Conservation (phyloP, 2,329 filamentous ascomycete genomes). For the Colletotrichum brevisporum region DNA sequence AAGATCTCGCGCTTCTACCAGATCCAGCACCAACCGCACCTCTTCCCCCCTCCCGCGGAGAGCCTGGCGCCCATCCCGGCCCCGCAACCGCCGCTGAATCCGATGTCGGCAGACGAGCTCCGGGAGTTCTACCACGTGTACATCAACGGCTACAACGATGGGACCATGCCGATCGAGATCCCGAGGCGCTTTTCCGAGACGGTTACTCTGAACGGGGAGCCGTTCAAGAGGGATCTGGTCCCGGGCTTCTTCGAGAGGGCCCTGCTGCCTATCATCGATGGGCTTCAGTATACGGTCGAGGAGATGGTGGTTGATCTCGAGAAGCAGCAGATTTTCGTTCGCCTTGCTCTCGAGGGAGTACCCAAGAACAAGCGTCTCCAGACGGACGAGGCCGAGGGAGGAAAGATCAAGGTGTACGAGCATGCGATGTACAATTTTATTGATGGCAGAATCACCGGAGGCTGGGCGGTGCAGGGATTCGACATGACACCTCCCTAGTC, state of each 20-base stretch:
- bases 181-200: slow-evolving; percentile 4
- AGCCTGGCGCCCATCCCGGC: not conserved
- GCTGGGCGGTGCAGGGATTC: slow-evolving; percentile 14
- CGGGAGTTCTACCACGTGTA: not conserved
- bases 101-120: slow-evolving; percentile 2
- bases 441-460: slow-evolving; percentile 8
- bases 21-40: not conserved
- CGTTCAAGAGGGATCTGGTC: not conserved
- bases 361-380: slow-evolving; percentile 21
- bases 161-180: not conserved
- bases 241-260: not conserved
- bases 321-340: slow-evolving; percentile 23
- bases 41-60: not conserved
- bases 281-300: slow-evolving; percentile 22
- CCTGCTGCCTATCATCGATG: slow-evolving; percentile 8
- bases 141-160: slow-evolving; percentile 28
- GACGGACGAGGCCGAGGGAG: not conserved
- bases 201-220: not conserved
- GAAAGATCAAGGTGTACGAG: slow-evolving; percentile 10
- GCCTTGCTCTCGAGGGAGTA: slow-evolving; percentile 19
- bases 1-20: slow-evolving; percentile 26
- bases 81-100: not conserved
- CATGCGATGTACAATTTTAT: slow-evolving; percentile 13
- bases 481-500: slow-evolving; percentile 4
- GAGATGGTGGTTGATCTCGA: slow-evolving; percentile 20